phyloP scores from a whole-genome alignment of 257 asterid species.

The Handroanthus guayacan region DNA sequence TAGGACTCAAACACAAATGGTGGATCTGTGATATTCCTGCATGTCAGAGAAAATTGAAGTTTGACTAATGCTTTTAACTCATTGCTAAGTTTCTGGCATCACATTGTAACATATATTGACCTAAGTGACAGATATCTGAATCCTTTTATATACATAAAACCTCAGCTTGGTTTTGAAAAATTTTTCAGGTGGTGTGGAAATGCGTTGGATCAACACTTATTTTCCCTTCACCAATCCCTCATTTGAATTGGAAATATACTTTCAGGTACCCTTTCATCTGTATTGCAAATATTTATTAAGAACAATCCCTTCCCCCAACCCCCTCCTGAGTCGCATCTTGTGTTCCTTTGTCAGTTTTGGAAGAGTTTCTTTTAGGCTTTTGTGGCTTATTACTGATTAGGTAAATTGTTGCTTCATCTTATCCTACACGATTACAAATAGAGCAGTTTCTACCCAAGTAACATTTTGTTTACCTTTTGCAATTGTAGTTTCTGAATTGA shows the following conservation, averaged over 20 bases:
- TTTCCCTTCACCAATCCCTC: slow-evolving; percentile 97
- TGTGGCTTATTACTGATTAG: slow-evolving; percentile 22
- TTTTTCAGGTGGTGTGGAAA: slow-evolving; percentile 85
- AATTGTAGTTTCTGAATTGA: slow-evolving; percentile 8
- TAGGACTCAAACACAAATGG: not conserved
- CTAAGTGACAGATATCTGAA: not conserved
- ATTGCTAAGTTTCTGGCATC: not conserved
- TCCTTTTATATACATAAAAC: slow-evolving; percentile 21
- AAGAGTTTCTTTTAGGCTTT: not conserved
- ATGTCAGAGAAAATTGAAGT: not conserved
- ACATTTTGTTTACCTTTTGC: not conserved
- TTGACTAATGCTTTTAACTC: not conserved
- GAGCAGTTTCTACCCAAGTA: not conserved
- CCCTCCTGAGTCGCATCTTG: not conserved
- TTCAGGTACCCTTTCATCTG: slow-evolving; percentile 64
- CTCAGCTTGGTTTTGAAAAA: slow-evolving; percentile 33
- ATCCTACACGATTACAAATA: not conserved
- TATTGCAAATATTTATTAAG: slow-evolving; percentile 16
- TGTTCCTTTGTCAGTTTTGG: slow-evolving; percentile 12
- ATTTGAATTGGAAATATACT: slow-evolving; percentile 91
- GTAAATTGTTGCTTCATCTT: not conserved
- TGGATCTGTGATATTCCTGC: not conserved
- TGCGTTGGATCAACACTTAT: slow-evolving; percentile 79
- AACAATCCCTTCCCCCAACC: not conserved
- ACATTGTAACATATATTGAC: not conserved